Conservation (phyloP, 371 early-diverging fungal genomes). For the Mortierella sp. region DNA sequence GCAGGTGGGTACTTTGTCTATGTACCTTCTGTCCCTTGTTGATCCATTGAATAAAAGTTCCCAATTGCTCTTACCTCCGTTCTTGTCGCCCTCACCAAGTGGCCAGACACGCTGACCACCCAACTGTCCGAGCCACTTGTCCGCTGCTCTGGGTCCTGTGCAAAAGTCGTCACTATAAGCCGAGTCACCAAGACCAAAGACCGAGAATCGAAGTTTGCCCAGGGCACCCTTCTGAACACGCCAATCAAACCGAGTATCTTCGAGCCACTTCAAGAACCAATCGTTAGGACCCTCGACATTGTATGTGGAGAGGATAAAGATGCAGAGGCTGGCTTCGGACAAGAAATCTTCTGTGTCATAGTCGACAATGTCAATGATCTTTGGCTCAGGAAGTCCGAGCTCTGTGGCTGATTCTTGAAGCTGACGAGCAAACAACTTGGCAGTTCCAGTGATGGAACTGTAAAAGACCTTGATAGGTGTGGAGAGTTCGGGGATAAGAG, state of each 20-base stretch:
- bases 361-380: constrained; percentile 69
- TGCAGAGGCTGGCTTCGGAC: constrained; percentile 65
- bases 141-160: constrained; percentile 66
- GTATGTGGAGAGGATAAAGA: constrained; percentile 78
- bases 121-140: constrained; percentile 72
- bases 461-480: constrained; percentile 57
- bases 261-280: constrained; percentile 78
- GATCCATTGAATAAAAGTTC: too few species aligned
- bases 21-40: too few species aligned
- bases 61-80: constrained; percentile 33
- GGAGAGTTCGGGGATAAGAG: constrained; percentile 23
- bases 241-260: constrained; percentile 75
- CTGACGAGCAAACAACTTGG: constrained; percentile 52
- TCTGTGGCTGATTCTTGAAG: constrained; percentile 27
- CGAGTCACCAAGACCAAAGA: constrained; percentile 82
- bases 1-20: too few species aligned
- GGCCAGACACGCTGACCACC: constrained; percentile 78
- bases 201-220: constrained; percentile 69
- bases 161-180: constrained; percentile 75
- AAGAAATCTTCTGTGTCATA: constrained; percentile 79
- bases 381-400: constrained; percentile 35
- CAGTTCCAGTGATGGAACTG: constrained; percentile 56
- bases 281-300: constrained; percentile 80
- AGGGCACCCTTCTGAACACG: constrained; percentile 71
- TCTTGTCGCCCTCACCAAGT: constrained; percentile 76